Evolutionary conservation across 345 rosid species (phyloP), one percentile per base, ranked within the genome.

Genomic region (Aethionema arabicum): DNA sequence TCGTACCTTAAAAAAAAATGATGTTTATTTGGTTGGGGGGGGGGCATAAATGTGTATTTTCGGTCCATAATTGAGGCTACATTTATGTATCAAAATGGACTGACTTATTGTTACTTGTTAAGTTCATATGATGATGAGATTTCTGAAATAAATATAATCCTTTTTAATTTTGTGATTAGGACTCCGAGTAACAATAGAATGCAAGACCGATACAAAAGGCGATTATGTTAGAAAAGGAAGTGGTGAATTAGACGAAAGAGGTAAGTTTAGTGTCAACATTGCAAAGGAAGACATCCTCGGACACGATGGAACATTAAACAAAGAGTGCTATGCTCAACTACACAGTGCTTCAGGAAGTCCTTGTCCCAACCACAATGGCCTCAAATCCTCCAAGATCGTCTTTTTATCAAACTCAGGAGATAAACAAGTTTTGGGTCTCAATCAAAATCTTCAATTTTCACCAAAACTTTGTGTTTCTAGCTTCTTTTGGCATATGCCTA

Each of bases 321-420:
- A 84, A 65, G 83, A 78, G 49, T 91, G 98, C 65, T 86, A 88
- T 51, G 98, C 96, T 10, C 91, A 83, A 59, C 90, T 91, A 63
- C 86, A 80, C 55, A 82, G 90, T 49, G 82, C 79, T 32, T 77
- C 90, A 1, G 74, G 75, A 4, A 27, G 52, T 0, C 85, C 95
- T 14, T 91, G 98, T 53, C 86, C 95, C 0, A 56, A 80, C 12
- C 73, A 74, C 32, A 67, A 65, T 7, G 83, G 83, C 43, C 21
- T 85, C 0, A 76, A 84, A 11, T 74, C 96, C 21, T 35, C 88
- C 29, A 88, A 80, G 75, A 61, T 84, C 37, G 66, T 88, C 27
- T 56, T 80, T 33, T 76, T 75, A 42, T 78, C 84, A 2, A 69
- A 63, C 29, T 15, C 31, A 0, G 66, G 58, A 3, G 83, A 61